Percentiles rank a stretch among this genome's conserved stretches.
phyloP scores from a whole-genome alignment of 169 alveolate species.

The Cryptosporidium andersoni region DNA sequence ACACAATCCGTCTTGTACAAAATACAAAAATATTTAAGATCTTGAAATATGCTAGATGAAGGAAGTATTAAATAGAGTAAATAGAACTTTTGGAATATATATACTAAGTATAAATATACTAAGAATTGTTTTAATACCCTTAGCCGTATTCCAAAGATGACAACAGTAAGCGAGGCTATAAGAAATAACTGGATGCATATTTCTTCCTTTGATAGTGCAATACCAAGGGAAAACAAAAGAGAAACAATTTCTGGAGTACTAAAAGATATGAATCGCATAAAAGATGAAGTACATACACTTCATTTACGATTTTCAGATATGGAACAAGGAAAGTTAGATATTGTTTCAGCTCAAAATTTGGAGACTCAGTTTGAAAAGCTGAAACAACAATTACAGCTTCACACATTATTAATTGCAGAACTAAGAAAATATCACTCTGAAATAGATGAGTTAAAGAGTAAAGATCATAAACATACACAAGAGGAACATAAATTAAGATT shows the following conservation, averaged over 20 bases:
- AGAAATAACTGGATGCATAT: conserved; percentile 71
- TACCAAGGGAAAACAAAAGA: conserved; percentile 49
- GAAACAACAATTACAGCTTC: conserved; percentile 52
- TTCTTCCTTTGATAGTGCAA: conserved; percentile 70
- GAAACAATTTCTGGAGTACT: conserved; percentile 56
- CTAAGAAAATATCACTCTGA: conserved; percentile 67
- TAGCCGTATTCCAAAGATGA: background rate
- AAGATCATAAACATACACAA: conserved; percentile 19
- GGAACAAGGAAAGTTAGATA: conserved; percentile 55
- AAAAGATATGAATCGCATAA: conserved; percentile 63
- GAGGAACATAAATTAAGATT: conserved; percentile 50
- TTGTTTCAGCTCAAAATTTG: conserved; percentile 32
- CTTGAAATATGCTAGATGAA: no score
- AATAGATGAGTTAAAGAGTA: conserved; percentile 51
- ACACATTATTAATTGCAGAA: conserved; percentile 52
- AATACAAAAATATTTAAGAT: no score
- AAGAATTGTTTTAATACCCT: no score
- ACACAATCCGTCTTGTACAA: no score
- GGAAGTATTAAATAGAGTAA: no score
- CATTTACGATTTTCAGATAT: conserved; percentile 58
- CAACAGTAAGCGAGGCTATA: conserved; percentile 62
- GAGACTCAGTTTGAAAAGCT: conserved; percentile 59
- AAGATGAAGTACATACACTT: conserved; percentile 65
- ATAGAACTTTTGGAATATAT: no score
- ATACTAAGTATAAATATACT: no score